A percentile compares a stretch with the other conserved stretches of the same genome.
These are phyloP conservation scores for Penicillium sp. DNA, from an alignment of 2,329 filamentous ascomycete species.

Conservation along the genomic window DNA sequence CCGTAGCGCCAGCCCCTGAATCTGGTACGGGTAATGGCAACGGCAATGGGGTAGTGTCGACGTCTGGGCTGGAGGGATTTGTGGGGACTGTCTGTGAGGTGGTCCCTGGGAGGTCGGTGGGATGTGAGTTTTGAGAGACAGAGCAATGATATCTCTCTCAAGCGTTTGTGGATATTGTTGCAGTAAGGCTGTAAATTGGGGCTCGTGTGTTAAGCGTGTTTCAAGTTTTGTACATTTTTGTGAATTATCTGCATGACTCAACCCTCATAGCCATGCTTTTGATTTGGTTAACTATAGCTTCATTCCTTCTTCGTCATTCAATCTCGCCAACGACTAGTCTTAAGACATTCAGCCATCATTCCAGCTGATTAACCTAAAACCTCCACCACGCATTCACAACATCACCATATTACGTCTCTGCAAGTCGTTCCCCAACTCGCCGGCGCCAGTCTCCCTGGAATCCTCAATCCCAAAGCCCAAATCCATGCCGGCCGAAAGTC, in stretches of 20 bases:
- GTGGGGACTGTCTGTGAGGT: constrained; percentile 55
- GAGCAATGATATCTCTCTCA: not conserved
- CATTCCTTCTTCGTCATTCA: no score
- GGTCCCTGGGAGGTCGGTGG: constrained; percentile 16
- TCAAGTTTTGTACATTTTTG: no score
- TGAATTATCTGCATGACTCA: no score
- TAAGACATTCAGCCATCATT: no score
- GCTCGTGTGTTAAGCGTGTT: no score
- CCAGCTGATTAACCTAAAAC: not conserved
- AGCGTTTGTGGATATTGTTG: not conserved
- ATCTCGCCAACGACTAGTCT: no score
- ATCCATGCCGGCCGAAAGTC: constrained; percentile 36
- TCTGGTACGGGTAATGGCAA: constrained; percentile 50
- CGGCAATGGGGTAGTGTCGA: constrained; percentile 49
- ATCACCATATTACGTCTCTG: constrained; percentile 11
- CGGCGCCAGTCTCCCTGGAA: constrained; percentile 12
- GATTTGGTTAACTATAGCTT: no score
- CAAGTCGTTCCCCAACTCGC: constrained; percentile 6
- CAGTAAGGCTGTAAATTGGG: not conserved
- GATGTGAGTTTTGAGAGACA: constrained; percentile 6
- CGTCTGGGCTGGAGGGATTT: constrained; percentile 62
- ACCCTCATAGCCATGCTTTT: no score
- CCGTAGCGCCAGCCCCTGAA: constrained; percentile 54
- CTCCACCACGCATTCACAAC: constrained; percentile 12
- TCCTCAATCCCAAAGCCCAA: constrained; percentile 9